Conservation (phyloP, 177 flowering plant species). For the Vitis hybrid region DNA sequence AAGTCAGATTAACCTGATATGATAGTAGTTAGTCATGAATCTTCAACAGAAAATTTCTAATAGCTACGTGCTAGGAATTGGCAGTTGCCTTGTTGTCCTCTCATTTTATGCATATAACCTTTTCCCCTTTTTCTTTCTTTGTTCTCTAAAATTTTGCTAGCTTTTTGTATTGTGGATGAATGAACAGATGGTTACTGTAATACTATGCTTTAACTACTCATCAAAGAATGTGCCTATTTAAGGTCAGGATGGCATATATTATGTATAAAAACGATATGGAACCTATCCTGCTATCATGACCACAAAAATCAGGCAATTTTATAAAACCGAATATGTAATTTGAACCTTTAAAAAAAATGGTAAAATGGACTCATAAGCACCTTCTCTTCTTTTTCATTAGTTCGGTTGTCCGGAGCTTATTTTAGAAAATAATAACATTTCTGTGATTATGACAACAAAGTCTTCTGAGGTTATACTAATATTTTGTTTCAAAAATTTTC, state of each 20-base stretch:
- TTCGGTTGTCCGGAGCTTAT: neutral
- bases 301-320: neutral
- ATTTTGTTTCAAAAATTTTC: slow-evolving; percentile 21
- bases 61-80: no score
- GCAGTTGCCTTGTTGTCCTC: no score
- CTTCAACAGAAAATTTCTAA: no score
- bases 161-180: neutral
- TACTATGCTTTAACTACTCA: neutral
- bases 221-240: neutral
- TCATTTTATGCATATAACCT: neutral
- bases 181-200: neutral
- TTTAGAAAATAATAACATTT: neutral
- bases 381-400: neutral
- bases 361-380: neutral
- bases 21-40: neutral
- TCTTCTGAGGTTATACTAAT: slow-evolving; percentile 11
- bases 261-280: no score
- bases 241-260: no score
- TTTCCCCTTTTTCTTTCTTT: neutral
- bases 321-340: neutral
- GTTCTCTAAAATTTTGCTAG: no score
- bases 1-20: neutral
- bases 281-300: no score
- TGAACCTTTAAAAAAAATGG: neutral
- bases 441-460: neutral